These are phyloP conservation scores for Diospyros lotus DNA, from an alignment of 148 eudicot species.

Conservation along the genomic window DNA sequence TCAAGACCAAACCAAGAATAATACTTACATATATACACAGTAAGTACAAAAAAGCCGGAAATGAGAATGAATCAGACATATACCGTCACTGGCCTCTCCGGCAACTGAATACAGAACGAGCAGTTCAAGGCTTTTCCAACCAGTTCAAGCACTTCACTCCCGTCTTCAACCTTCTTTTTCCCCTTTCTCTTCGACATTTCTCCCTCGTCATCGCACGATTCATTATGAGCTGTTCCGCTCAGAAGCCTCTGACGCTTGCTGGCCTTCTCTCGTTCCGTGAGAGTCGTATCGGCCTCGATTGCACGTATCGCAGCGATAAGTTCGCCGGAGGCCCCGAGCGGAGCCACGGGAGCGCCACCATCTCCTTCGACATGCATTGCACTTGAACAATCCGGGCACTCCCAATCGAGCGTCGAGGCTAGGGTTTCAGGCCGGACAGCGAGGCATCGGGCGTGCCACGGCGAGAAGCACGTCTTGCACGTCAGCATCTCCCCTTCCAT, in stretches of 20 bases:
- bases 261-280: constrained; percentile 72
- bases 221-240: constrained; percentile 32
- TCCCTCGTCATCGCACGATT: constrained; percentile 11
- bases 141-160: constrained; percentile 43
- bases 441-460: constrained; percentile 79
- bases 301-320: constrained; percentile 47
- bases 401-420: constrained; percentile 36
- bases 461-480: constrained; percentile 65
- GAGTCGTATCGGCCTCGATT: constrained; percentile 56
- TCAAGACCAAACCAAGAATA: too few relatives aligned
- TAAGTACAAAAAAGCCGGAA: neutral
- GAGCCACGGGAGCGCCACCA: neutral
- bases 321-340: constrained; percentile 21
- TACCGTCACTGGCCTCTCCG: constrained; percentile 93
- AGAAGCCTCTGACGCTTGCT: constrained; percentile 55
- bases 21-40: too few relatives aligned
- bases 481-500: constrained; percentile 35
- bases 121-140: constrained; percentile 57
- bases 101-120: constrained; percentile 77
- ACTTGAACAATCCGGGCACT: constrained; percentile 80
- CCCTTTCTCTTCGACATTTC: neutral
- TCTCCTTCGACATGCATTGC: constrained; percentile 16
- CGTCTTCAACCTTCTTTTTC: constrained; percentile 22
- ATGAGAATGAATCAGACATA: neutral
- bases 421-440: constrained; percentile 38